These are phyloP conservation scores for Cordyceps tenuipes DNA, from an alignment of 2,329 filamentous ascomycete species.

Conservation along the genomic window DNA sequence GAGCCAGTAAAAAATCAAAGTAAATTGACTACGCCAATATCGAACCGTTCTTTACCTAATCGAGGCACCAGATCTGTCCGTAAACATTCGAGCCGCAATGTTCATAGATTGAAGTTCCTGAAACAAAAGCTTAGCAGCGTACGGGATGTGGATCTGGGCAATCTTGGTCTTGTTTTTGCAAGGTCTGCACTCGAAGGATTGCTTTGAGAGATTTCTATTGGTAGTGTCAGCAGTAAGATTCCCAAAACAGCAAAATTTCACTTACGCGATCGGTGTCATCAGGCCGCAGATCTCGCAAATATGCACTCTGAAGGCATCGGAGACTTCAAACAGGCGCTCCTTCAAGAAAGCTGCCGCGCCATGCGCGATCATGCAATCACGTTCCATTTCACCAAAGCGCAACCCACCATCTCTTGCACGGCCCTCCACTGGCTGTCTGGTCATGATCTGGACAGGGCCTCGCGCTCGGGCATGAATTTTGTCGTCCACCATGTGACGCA, in stretches of 20 bases:
- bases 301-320: constrained; percentile 94
- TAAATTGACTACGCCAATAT: not conserved
- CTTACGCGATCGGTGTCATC: constrained; percentile 98
- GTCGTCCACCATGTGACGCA: constrained; percentile 99
- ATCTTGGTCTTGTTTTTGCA: constrained; percentile 99
- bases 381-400: constrained; percentile 99
- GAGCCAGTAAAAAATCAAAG: not conserved
- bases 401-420: constrained; percentile 95
- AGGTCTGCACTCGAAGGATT: constrained; percentile 90
- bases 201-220: constrained; percentile 79
- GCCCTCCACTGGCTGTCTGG: constrained; percentile 94
- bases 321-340: constrained; percentile 94
- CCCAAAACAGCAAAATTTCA: constrained; percentile 22
- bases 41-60: constrained; percentile 43
- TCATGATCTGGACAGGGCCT: constrained; percentile 94
- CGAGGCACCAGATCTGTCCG: constrained; percentile 67
- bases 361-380: constrained; percentile 99
- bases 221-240: constrained; percentile 24
- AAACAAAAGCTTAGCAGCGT: constrained; percentile 96
- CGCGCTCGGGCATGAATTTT: constrained; percentile 99
- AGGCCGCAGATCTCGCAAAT: constrained; percentile 97
- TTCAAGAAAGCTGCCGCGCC: constrained; percentile 95
- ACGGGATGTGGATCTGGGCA: constrained; percentile 94
- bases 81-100: constrained; percentile 96
- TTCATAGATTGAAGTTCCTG: constrained; percentile 98